Evolutionary conservation across 306 rosid species (phyloP).

Genomic region (Rubus idaeus): DNA sequence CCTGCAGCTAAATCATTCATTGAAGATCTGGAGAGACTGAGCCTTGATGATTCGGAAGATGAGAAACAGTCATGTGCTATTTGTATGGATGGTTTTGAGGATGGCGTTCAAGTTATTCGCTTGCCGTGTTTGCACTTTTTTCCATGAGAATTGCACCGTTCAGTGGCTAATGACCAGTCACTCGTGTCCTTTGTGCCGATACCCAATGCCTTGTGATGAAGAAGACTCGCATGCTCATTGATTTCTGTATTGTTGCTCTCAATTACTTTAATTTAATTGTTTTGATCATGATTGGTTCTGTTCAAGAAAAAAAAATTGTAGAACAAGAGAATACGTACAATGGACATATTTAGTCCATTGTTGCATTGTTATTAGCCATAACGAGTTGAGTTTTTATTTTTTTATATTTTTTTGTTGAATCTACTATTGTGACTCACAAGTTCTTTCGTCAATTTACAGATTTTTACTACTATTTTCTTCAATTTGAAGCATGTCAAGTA

Average conservation of each 20-base stretch:
- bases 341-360: no score
- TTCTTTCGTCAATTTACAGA: no score
- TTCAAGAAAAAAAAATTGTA: no score
- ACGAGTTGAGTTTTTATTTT: no score
- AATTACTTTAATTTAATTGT: no score
- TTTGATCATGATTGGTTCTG: no score
- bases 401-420: no score
- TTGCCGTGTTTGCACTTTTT: conserved; percentile 6
- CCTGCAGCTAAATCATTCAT: neutral
- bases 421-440: no score
- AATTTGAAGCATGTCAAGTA: no score
- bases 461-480: no score
- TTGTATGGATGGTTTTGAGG: conserved; percentile 1
- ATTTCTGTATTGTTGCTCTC: neutral
- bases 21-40: neutral
- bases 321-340: no score
- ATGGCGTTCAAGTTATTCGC: neutral
- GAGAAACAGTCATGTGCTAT: neutral
- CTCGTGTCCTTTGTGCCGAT: conserved; percentile 5
- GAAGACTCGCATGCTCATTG: neutral
- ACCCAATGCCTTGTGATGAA: neutral
- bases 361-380: no score
- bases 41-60: neutral
- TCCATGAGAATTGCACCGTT: neutral
- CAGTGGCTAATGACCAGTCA: neutral